Base-by-base conservation (phyloP, 2,329 filamentous ascomycete species). In the Aspergillus sp. region DNA sequence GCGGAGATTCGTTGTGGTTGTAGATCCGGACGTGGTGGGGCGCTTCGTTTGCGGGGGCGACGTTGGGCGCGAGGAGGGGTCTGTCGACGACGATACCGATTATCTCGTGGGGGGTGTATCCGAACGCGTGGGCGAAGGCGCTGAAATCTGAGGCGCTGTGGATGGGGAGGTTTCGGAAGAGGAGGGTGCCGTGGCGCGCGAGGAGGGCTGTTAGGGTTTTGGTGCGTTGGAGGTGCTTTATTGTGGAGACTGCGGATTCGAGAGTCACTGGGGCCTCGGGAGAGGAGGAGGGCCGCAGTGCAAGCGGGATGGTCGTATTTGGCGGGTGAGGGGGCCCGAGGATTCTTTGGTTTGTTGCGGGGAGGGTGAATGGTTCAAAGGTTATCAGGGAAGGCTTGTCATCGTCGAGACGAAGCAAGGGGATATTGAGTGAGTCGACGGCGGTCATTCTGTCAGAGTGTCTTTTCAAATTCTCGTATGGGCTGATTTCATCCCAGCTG, bases 1-100 rank as follows among this genome's bases (percentile, higher is more conserved):
- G 81, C 0, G 80, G 79, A 0, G 80, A 83, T 64, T 84, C 82
- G 62, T 84, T 84, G 69, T 84, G 82, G 64, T 77, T 83, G 67
- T 82, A 83, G 46, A 84, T 82, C 7, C 79, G 71, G 1, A 82
- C 79, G 53, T 81, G 76, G 64, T 81, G 81, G 1, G 81, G 80
- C 2, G 80, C 75, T 67, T 83, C 80, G 59, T 83, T 84, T 4
- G 82, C 82, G 0, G 81, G 81, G 2, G 78, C 78, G 1, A 81
- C 78, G 59, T 81, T 81, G 5, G 77, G 76, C 3, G 80, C 79
- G 3, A 81, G 73, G 3, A 77, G 46, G 0, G 81, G 81, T 47
- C 82, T 69, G 51, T 82, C 72, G 6, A 83, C 80, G 0, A 83
- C 80, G 49, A 83, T 83, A 0, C 82, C 82, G 53, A 84, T 84